These are phyloP conservation scores for Macrophomina phaseolina DNA, from an alignment of 2,329 filamentous ascomycete genomes.

Conservation along the genomic window DNA sequence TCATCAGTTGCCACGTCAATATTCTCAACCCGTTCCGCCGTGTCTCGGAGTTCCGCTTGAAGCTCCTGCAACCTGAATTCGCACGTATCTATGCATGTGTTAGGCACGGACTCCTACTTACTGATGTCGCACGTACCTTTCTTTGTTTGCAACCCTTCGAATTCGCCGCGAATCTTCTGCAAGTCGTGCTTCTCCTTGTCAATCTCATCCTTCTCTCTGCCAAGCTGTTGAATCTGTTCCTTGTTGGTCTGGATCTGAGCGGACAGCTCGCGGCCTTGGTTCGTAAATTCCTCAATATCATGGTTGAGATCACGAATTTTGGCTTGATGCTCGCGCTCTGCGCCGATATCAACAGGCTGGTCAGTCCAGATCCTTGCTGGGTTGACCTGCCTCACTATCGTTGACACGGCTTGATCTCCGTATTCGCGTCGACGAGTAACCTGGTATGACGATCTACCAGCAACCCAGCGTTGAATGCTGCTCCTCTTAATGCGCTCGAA, in stretches of 20 bases:
- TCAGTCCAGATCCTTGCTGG: constrained; percentile 75
- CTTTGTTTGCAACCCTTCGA: constrained; percentile 71
- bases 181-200: constrained; percentile 68
- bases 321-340: constrained; percentile 65
- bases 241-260: constrained; percentile 38
- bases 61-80: constrained; percentile 28
- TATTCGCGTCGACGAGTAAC: constrained; percentile 80
- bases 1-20: constrained; percentile 32
- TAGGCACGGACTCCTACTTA: background rate
- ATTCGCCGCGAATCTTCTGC: constrained; percentile 70
- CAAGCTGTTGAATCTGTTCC: constrained; percentile 32
- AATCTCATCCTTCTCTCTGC: constrained; percentile 43
- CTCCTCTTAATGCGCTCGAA: constrained; percentile 68
- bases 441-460: constrained; percentile 67
- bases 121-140: constrained; percentile 62
- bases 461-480: constrained; percentile 71
- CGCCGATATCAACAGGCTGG: constrained; percentile 72
- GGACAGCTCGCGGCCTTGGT: constrained; percentile 51
- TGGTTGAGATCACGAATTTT: constrained; percentile 52
- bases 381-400: constrained; percentile 65
- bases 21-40: background rate
- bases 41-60: constrained; percentile 18
- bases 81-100: background rate
- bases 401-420: constrained; percentile 78
- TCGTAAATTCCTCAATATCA: constrained; percentile 47